A percentile compares a stretch with the other conserved stretches of the same genome.
Evolutionary conservation across 768 basidiomycete genomes (phyloP).

Genomic region (button mushroom (Agaricus bisporus)): DNA sequence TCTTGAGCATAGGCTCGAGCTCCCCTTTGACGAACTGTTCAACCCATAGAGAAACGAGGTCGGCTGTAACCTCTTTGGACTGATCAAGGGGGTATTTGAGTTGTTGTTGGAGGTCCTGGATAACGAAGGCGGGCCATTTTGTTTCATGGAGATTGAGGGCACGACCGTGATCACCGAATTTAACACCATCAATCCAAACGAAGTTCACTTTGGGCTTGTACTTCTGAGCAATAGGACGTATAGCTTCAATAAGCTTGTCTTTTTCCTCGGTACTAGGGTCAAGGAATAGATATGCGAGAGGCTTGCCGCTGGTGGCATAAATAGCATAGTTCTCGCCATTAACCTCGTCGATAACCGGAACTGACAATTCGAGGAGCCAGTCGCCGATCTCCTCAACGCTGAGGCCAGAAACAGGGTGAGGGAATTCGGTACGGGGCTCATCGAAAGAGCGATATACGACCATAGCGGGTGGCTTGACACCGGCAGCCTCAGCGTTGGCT

Average conservation of each 20-base stretch:
- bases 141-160: conserved; percentile 81
- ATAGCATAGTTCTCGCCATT: conserved; percentile 86
- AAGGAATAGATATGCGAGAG: conserved; percentile 92
- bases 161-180: conserved; percentile 94
- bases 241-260: conserved; percentile 54
- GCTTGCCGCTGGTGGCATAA: conserved; percentile 79
- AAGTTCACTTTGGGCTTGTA: conserved; percentile 91
- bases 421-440: conserved; percentile 67
- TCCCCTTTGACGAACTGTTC: conserved; percentile 63
- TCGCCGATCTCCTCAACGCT: conserved; percentile 57
- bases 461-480: conserved; percentile 75
- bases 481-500: conserved; percentile 60
- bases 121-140: conserved; percentile 91
- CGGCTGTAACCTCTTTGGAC: conserved; percentile 49
- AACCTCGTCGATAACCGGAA: conserved; percentile 90
- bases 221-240: conserved; percentile 74
- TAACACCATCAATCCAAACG: conserved; percentile 95
- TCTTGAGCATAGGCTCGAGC: conserved; percentile 83
- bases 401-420: conserved; percentile 52
- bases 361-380: conserved; percentile 78
- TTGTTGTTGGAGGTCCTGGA: conserved; percentile 80
- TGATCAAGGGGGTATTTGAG: conserved; percentile 89
- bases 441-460: conserved; percentile 93
- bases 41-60: conserved; percentile 54
- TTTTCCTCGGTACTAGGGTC: conserved; percentile 69